These are phyloP conservation scores for Aspergillus indologenus DNA, from an alignment of 495 filamentous ascomycete species.

Conservation along the genomic window DNA sequence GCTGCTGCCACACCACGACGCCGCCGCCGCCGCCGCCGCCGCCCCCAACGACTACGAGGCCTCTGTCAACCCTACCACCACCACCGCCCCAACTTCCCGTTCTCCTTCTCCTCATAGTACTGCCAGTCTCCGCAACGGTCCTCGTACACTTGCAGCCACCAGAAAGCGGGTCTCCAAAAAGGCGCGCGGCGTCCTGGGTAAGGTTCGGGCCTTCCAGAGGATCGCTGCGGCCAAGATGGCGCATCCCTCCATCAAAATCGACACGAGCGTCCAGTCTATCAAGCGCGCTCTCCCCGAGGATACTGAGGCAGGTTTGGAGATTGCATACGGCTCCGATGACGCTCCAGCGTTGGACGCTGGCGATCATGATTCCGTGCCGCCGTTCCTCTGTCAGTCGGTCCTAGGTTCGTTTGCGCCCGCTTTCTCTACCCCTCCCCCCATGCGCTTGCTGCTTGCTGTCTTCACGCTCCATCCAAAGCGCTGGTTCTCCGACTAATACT, in stretches of 20 bases:
- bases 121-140: conserved; percentile 30
- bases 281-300: conserved; percentile 43
- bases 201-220: conserved; percentile 44
- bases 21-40: too few species aligned
- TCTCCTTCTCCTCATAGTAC: conserved; percentile 32
- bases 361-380: conserved; percentile 38
- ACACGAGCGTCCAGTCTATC: conserved; percentile 40
- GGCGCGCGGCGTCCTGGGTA: conserved; percentile 48
- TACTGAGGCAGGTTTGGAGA: conserved; percentile 32
- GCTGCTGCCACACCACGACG: conserved; percentile 14
- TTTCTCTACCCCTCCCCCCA: background rate
- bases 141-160: conserved; percentile 32
- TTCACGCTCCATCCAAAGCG: conserved; percentile 21
- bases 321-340: conserved; percentile 28
- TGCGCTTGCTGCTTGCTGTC: conserved; percentile 8
- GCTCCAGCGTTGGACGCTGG: conserved; percentile 33
- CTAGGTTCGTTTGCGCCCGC: conserved; percentile 34
- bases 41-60: conserved; percentile 28
- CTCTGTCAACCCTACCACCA: conserved; percentile 20
- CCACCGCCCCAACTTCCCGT: conserved; percentile 32
- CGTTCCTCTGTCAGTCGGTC: conserved; percentile 43
- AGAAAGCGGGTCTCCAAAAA: conserved; percentile 40
- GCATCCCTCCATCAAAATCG: conserved; percentile 46
- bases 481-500: conserved; percentile 3
- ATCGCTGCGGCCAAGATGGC: conserved; percentile 48